Evolutionary conservation across 345 rosid species (phyloP), one percentile per base, ranked within the genome.

Genomic region (Hibiscus syriacus): DNA sequence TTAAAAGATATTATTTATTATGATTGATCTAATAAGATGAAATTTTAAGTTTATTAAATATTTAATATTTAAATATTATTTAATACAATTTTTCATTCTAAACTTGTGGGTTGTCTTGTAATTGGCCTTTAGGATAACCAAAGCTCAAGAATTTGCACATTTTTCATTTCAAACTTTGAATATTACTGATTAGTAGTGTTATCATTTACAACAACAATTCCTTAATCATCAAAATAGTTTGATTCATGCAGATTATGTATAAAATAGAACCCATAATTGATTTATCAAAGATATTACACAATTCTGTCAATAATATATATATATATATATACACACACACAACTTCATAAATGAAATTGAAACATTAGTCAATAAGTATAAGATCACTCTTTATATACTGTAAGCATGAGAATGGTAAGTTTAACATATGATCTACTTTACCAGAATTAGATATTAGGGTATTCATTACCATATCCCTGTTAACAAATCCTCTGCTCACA

Each of bases 351-450:
- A 22, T 53, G 29, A 53, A 22, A 53, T 36, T 26, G 57, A 43
- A 55, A 27, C 3, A 55, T 79, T 70, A 85, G 66, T 72, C 76
- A 74, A 63, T 1, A 26, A 89, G 60, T 5, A 67, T 76, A 71
- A 82, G 73, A 72, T 77, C 87, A 69, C 85, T 81, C 70, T 85
- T 86, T 52, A 93, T 56, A 72, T 86, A 89, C 58, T 80, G 72
- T 63, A 80, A 73, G 74, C 94, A 89, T 0, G 92, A 80, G 71
- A 93, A 93, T 25, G 96, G 92, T 8, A 90, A 74, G 78, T 76
- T 72, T 63, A 90, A 49, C 66, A 74, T 55, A 36, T 34, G 71
- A 66, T 89, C 97, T 36, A 85, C 80, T 70, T 83, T 88, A 46
- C 63, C 63, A 8, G 89, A 80, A 63, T 84, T 81, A 41, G 89